Percentiles rank a stretch among this genome's conserved stretches.
These are phyloP conservation scores for Populus hybrid DNA, from an alignment of 441 rosid genomes.

Conservation along the genomic window DNA sequence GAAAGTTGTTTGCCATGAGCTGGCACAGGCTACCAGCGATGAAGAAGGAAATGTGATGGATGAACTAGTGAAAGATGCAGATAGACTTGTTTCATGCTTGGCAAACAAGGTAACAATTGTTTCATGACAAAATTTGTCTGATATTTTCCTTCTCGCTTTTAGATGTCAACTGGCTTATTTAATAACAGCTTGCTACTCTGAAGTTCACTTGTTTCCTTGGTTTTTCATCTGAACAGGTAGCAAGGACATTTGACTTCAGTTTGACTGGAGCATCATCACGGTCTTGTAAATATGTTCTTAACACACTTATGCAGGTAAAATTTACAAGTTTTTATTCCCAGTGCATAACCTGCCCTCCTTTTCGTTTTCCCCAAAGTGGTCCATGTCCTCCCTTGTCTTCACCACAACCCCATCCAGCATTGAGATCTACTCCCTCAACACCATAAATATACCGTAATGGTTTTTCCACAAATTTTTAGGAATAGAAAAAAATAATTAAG, in stretches of 20 bases:
- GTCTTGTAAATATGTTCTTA: conserved; percentile 97
- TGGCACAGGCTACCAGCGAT: conserved; percentile 85
- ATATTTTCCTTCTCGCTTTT: conserved; percentile 5
- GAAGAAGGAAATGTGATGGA: conserved; percentile 85
- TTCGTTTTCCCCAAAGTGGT: too few species aligned
- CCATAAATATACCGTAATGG: not conserved
- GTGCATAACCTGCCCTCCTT: not conserved
- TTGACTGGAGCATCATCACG: conserved; percentile 96
- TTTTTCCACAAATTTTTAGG: not conserved
- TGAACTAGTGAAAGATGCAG: conserved; percentile 91
- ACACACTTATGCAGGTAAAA: conserved; percentile 98
- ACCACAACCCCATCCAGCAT: too few species aligned
- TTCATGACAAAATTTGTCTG: conserved; percentile 3
- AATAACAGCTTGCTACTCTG: not conserved
- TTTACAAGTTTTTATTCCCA: not conserved
- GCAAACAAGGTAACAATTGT: conserved; percentile 69
- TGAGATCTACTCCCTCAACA: too few species aligned
- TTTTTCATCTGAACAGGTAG: conserved; percentile 50
- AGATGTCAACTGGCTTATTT: not conserved
- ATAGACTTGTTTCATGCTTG: conserved; percentile 96
- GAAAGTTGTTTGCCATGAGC: conserved; percentile 98
- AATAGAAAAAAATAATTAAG: too few species aligned
- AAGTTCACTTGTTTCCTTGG: not conserved
- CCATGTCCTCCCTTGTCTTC: too few species aligned
- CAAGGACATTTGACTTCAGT: conserved; percentile 95